These are phyloP conservation scores for Leucoagaricus sp. DNA, from an alignment of 1,284 basidiomycete genomes.

Conservation along the genomic window DNA sequence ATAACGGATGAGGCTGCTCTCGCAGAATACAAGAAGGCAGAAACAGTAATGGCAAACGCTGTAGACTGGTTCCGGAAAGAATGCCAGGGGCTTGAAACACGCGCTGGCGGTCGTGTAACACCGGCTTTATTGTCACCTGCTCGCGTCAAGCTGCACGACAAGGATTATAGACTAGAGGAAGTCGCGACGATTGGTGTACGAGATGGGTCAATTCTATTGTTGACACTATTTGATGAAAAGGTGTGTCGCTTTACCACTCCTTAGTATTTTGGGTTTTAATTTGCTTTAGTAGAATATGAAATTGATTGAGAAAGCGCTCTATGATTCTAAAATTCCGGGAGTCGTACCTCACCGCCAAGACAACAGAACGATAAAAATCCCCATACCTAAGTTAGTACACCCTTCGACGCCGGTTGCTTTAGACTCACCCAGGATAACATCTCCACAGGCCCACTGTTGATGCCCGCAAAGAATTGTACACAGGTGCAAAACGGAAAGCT, in stretches of 20 bases:
- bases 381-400: slow-evolving; percentile 68
- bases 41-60: slow-evolving; percentile 60
- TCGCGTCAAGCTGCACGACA: slow-evolving; percentile 48
- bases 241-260: slow-evolving; percentile 40
- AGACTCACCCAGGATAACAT: neutral
- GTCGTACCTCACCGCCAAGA: slow-evolving; percentile 72
- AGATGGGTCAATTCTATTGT: slow-evolving; percentile 68
- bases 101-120: slow-evolving; percentile 75
- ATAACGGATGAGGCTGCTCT: slow-evolving; percentile 50
- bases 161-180: slow-evolving; percentile 56
- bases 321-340: slow-evolving; percentile 68
- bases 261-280: slow-evolving; percentile 7
- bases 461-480: slow-evolving; percentile 55
- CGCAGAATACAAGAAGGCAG: slow-evolving; percentile 58
- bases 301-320: slow-evolving; percentile 69
- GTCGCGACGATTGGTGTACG: slow-evolving; percentile 77
- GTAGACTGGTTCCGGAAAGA: slow-evolving; percentile 75
- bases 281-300: slow-evolving; percentile 63
- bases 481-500: slow-evolving; percentile 57
- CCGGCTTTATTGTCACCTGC: slow-evolving; percentile 72
- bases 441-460: slow-evolving; percentile 70
- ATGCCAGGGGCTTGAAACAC: slow-evolving; percentile 62
- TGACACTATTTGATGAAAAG: slow-evolving; percentile 75
- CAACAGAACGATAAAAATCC: slow-evolving; percentile 68
- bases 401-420: neutral